A percentile compares a stretch with the other conserved stretches of the same genome.
Evolutionary conservation across 2,329 filamentous ascomycete species (phyloP).

Genomic region (Aspergillus oerlinghausenensis): DNA sequence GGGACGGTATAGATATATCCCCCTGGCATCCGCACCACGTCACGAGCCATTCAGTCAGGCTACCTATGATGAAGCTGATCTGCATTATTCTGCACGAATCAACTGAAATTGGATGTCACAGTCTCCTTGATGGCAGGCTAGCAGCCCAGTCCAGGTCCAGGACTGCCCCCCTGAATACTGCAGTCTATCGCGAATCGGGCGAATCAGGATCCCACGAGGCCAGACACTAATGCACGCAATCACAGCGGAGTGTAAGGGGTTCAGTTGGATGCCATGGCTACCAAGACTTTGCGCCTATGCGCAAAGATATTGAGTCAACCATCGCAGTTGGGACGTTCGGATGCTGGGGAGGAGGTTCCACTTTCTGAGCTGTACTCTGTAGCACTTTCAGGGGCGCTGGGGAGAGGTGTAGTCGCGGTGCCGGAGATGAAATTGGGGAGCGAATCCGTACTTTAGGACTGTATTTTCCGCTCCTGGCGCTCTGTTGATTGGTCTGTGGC

Average conservation of each 20-base stretch:
- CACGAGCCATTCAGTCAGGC: background rate
- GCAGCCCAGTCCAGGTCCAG: background rate
- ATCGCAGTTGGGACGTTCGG: background rate
- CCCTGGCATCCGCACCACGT: background rate
- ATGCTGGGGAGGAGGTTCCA: background rate
- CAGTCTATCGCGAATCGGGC: conserved; percentile 2
- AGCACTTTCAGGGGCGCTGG: background rate
- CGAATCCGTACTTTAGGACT: background rate
- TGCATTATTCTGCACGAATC: background rate
- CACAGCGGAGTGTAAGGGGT: background rate
- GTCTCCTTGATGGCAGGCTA: background rate
- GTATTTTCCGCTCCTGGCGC: background rate
- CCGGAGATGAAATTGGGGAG: background rate
- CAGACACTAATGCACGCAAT: conserved; percentile 18
- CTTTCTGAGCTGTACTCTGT: background rate
- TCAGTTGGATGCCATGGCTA: background rate
- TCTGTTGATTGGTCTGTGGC: background rate
- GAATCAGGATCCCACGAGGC: conserved; percentile 3
- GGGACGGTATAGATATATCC: background rate
- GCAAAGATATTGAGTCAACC: background rate
- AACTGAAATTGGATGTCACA: background rate
- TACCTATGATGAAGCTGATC: background rate
- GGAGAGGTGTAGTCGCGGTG: background rate
- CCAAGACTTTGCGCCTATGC: background rate
- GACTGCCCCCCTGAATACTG: background rate